Conservation (phyloP, 805 yeast genomes). For the Spencermartinsiella europaea region DNA sequence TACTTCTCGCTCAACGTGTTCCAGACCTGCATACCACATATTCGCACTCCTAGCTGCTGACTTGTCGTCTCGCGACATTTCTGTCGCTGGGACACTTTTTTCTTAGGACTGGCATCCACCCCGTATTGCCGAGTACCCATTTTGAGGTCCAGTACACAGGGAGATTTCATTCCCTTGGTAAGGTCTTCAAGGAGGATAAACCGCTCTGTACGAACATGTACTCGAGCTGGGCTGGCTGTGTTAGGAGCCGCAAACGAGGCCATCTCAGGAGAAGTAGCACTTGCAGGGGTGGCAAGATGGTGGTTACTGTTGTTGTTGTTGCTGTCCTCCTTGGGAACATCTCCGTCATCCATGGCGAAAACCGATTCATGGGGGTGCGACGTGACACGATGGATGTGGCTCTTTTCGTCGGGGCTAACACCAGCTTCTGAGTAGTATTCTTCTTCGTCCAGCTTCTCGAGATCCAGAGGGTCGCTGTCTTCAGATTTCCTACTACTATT, state of each 20-base stretch:
- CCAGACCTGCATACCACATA: constrained; percentile 94
- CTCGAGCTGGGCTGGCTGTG: constrained; percentile 2
- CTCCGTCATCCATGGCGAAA: constrained; percentile 19
- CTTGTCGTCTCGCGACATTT: constrained; percentile 84
- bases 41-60: constrained; percentile 75
- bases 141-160: constrained; percentile 90
- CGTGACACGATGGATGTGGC: neutral
- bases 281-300: neutral
- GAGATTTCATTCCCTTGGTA: constrained; percentile 72
- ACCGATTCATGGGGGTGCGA: constrained; percentile 8
- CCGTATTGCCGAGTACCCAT: constrained; percentile 99
- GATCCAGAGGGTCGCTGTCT: neutral
- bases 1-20: constrained; percentile 42
- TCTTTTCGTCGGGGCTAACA: neutral
- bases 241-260: neutral
- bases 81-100: constrained; percentile 69
- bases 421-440: neutral
- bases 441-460: constrained; percentile 7
- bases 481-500: neutral
- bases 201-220: constrained; percentile 58
- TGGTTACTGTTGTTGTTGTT: neutral
- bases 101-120: constrained; percentile 72
- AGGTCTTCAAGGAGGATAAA: constrained; percentile 87
- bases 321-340: constrained; percentile 3
- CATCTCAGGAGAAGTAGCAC: neutral